Evolutionary conservation across 2,329 filamentous ascomycete genomes (phyloP).

Genomic region (Sclerotinia sclerotiorum): DNA sequence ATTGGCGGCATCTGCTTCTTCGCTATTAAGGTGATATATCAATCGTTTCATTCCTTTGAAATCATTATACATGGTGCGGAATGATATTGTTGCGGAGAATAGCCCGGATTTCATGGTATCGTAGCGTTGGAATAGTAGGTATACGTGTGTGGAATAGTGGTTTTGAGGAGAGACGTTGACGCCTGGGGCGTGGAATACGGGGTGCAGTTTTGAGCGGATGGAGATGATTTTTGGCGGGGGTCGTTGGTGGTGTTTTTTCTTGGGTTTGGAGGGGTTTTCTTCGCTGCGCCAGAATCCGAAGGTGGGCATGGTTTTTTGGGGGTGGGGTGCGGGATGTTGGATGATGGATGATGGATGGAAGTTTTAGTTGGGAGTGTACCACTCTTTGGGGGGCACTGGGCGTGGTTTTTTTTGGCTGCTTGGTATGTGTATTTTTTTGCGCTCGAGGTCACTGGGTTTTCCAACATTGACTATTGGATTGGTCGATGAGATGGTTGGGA

Average conservation of each 20-base stretch:
- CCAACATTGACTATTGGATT: neutral
- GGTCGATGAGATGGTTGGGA: neutral
- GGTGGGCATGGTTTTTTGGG: too few relatives aligned
- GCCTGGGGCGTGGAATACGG: neutral
- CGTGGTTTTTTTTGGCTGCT: neutral
- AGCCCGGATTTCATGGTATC: neutral
- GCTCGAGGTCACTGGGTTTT: neutral
- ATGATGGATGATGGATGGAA: too few relatives aligned
- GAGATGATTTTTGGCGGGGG: neutral
- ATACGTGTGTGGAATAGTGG: neutral
- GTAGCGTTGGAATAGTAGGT: neutral
- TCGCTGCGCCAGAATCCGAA: too few relatives aligned
- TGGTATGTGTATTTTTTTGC: too few relatives aligned
- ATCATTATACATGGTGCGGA: slow-evolving; percentile 6
- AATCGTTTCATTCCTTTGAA: neutral
- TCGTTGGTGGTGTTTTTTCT: neutral
- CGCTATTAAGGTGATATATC: neutral
- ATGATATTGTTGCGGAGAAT: neutral
- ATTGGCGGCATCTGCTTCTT: neutral
- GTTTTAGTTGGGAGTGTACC: too few relatives aligned
- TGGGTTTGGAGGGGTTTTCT: neutral
- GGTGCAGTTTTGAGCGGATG: neutral
- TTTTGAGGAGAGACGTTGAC: neutral
- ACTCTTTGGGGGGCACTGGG: neutral
- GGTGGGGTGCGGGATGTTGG: too few relatives aligned